phyloP scores from a whole-genome alignment of 257 asterid genomes.

The Cruciata laevipes region DNA sequence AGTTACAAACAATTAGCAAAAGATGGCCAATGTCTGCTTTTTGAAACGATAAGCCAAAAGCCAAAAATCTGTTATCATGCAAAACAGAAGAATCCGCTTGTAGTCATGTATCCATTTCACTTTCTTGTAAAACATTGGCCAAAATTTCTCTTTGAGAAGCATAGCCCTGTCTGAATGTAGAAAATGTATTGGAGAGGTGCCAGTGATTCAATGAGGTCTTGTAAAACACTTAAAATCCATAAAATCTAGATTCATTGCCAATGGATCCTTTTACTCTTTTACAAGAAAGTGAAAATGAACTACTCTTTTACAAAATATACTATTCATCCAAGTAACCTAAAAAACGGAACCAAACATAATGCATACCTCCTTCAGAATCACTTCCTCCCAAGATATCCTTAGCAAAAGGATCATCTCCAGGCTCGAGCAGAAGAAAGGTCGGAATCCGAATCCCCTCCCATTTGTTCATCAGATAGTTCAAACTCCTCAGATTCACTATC shows the following conservation, averaged over 20 bases:
- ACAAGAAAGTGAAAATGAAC: not conserved
- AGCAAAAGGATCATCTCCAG: constrained; percentile 73
- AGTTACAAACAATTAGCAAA: no score
- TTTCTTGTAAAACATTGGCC: not conserved
- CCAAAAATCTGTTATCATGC: no score
- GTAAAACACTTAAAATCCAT: not conserved
- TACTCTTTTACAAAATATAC: no score
- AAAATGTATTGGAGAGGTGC: no score
- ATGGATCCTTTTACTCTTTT: no score
- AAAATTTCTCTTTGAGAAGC: not conserved
- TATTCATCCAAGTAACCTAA: no score
- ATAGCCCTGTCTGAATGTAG: not conserved
- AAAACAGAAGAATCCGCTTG: no score
- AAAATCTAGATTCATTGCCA: no score
- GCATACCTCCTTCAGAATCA: constrained; percentile 53
- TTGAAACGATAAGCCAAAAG: no score
- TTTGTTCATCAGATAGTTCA: constrained; percentile 41
- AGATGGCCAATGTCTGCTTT: no score
- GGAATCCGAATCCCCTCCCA: constrained; percentile 42
- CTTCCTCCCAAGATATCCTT: constrained; percentile 56
- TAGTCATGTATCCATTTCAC: no score
- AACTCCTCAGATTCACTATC: constrained; percentile 35
- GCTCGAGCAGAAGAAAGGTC: constrained; percentile 67
- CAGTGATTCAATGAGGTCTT: not conserved
- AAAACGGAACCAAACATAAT: not conserved